Evolutionary conservation across 306 rosid genomes (phyloP).

Genomic region (Dalbergia cochinchinensis): DNA sequence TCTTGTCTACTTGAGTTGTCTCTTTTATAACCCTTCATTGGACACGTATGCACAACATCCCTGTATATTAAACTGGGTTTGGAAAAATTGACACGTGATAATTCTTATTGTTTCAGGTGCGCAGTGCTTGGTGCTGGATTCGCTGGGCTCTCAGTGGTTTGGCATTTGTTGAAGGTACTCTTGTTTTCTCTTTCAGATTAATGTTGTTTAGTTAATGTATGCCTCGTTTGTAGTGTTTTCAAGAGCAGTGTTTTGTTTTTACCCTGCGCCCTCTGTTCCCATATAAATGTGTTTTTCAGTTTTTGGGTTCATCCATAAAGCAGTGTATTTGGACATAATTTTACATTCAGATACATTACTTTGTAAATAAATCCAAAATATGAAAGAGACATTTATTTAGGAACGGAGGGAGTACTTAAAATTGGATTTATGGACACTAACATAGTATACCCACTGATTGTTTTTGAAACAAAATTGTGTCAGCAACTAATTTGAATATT

Average conservation of each 20-base stretch:
- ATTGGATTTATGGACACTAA: neutral
- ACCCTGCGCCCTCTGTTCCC: too few species aligned
- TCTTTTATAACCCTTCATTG: neutral
- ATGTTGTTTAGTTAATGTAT: neutral
- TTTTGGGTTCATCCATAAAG: neutral
- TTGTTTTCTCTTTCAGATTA: neutral
- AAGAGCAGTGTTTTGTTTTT: neutral
- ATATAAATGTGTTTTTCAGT: too few species aligned
- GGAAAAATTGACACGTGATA: neutral
- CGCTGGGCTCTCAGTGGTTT: slow-evolving; percentile 88
- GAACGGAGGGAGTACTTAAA: neutral
- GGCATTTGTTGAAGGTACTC: slow-evolving; percentile 75
- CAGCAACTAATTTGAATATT: neutral
- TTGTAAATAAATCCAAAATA: too few species aligned
- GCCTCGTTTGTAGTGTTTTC: neutral
- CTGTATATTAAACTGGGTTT: neutral
- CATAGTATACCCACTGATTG: neutral
- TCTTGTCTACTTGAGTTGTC: slow-evolving; percentile 5
- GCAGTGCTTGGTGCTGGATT: slow-evolving; percentile 99
- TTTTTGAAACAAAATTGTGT: neutral
- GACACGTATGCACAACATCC: neutral
- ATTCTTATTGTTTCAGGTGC: slow-evolving; percentile 51
- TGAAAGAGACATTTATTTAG: too few species aligned
- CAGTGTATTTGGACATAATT: too few species aligned
- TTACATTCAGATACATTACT: too few species aligned